Conservation (phyloP, 768 basidiomycete species). For the Paxillus involutus region DNA sequence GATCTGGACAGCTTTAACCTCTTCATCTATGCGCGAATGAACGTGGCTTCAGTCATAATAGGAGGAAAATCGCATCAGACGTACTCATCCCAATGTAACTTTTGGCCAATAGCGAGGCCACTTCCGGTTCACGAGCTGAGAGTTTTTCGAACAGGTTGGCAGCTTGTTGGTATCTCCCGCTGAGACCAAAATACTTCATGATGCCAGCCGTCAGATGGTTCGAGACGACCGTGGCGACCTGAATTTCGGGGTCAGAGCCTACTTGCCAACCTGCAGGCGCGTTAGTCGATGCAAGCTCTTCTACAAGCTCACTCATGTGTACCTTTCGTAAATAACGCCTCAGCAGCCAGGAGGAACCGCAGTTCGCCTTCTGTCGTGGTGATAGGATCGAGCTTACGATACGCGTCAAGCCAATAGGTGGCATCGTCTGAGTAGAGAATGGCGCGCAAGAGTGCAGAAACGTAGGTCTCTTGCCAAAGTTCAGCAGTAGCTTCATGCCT, state of each 20-base stretch:
- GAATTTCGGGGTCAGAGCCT: slow-evolving; percentile 97
- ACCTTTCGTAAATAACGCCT: slow-evolving; percentile 88
- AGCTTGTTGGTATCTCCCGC: slow-evolving; percentile 81
- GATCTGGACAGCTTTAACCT: slow-evolving; percentile 97
- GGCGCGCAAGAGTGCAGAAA: slow-evolving; percentile 87
- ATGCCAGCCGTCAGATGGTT: slow-evolving; percentile 95
- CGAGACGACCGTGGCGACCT: slow-evolving; percentile 94
- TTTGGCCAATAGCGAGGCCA: slow-evolving; percentile 81
- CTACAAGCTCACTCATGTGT: neutral
- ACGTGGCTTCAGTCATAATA: too few species aligned
- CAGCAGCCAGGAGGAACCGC: slow-evolving; percentile 87
- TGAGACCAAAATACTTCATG: slow-evolving; percentile 96
- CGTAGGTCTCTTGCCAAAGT: slow-evolving; percentile 97
- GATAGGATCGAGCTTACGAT: slow-evolving; percentile 94
- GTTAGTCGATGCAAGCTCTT: neutral
- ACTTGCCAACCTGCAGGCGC: slow-evolving; percentile 87
- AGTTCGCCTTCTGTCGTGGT: slow-evolving; percentile 85
- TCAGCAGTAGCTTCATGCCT: slow-evolving; percentile 90
- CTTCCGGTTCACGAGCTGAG: slow-evolving; percentile 82
- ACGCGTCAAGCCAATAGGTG: slow-evolving; percentile 87
- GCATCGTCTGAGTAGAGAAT: slow-evolving; percentile 97
- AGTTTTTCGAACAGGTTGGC: slow-evolving; percentile 95
- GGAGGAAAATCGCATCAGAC: slow-evolving; percentile 30
- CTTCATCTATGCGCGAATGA: slow-evolving; percentile 67
- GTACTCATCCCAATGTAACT: slow-evolving; percentile 97